Evolutionary conservation across 139 green algal genomes (phyloP), one percentile per base, ranked within the genome.

Genomic region (Auxenochlorella protothecoides): DNA sequence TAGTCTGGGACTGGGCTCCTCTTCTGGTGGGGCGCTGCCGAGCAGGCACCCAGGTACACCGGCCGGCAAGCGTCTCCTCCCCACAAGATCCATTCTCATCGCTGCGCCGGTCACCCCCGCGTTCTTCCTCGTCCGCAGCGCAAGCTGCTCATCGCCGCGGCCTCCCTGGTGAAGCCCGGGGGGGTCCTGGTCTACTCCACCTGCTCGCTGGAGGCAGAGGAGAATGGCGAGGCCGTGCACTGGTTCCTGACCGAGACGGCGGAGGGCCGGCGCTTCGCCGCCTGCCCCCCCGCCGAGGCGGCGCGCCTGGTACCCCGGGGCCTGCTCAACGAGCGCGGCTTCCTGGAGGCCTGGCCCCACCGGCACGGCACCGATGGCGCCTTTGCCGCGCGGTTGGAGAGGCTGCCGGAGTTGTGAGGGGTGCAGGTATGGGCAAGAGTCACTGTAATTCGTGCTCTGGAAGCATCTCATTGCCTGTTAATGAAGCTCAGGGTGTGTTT

Each of bases 141-240:
- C 27, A 63, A 83, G 54, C 80, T 97, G 68, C 76, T 97, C 53
- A 75, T 89, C 13, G 81, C 85, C 4, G 92, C 89, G 27, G 79
- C 83, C 2, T 4, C 11, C 14, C 64, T 91, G 56, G 92, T 97
- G 52, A 74, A 64, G 16, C 90, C 89, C 10, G 89, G 92, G 0
- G 92, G 92, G 4, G 3, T 93, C 16, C 80, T 97, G 52, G 90
- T 97, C 52, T 97, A 97, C 81, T 85, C 69, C 74, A 97, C 92
- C 6, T 97, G 92, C 76, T 72, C 55, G 63, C 74, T 84, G 4
- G 80, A 84, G 73, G 5, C 27, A n/a, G 72, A 81, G 8, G 79
- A 85, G 72, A 72, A 79, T 56, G 53, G 64, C 53, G 53, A 73
- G 3, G 69, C 73, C 63, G 66, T 81, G 2, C 59, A n/a, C 0